Conservation (phyloP, 1,284 basidiomycete species). For the Heterobasidion occidentale region DNA sequence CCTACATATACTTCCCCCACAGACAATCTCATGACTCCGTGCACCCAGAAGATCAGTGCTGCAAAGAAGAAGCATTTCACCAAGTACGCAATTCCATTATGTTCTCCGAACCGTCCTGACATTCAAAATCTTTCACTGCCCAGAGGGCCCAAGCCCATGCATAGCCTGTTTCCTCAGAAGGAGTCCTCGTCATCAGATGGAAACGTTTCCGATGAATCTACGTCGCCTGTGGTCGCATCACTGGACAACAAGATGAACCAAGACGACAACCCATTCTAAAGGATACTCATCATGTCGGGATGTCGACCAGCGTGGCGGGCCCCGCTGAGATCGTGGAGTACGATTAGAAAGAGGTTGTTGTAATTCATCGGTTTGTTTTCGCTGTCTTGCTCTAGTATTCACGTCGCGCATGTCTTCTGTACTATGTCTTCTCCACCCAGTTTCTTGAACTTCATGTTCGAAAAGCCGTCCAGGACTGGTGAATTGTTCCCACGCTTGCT, state of each 20-base stretch:
- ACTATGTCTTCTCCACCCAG: not conserved
- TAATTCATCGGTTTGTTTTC: constrained; percentile 6
- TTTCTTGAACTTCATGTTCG: not conserved
- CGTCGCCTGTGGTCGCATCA: constrained; percentile 1
- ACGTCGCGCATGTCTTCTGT: constrained; percentile 1
- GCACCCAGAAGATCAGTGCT: constrained; percentile 81
- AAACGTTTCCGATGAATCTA: constrained; percentile 13
- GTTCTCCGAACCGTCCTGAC: not conserved
- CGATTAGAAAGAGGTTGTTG: not conserved
- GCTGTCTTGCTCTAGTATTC: constrained; percentile 1
- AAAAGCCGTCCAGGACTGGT: not conserved
- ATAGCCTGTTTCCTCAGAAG: constrained; percentile 45
- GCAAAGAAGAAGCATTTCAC: constrained; percentile 88
- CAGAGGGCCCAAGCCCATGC: constrained; percentile 54
- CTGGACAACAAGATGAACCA: constrained; percentile 18
- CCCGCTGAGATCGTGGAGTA: not conserved
- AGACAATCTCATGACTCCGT: constrained; percentile 88
- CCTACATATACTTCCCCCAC: constrained; percentile 84
- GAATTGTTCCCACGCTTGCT: constrained; percentile 2
- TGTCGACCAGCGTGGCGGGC: not conserved
- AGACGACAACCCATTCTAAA: constrained; percentile 58
- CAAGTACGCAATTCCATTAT: constrained; percentile 48
- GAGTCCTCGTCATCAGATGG: constrained; percentile 29
- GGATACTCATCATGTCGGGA: not conserved
- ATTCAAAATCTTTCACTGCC: not conserved